phyloP scores from a whole-genome alignment of 331 rosid genomes.

The Prunus yedoensis region DNA sequence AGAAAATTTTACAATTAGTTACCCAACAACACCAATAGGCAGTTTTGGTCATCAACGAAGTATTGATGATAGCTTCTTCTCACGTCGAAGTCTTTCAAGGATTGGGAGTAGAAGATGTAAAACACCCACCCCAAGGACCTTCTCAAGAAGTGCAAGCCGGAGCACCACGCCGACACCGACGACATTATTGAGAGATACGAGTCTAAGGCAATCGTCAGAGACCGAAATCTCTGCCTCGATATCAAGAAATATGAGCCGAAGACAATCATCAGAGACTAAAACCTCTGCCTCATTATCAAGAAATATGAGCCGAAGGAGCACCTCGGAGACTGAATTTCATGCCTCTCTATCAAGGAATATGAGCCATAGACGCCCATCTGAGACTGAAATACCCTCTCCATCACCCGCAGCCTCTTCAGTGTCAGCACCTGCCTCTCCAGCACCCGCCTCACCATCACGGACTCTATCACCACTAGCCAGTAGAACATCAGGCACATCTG shows the following conservation, averaged over 20 bases:
- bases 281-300: constrained; percentile 18
- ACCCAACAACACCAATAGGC: constrained; percentile 29
- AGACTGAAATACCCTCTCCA: constrained; percentile 30
- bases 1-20: constrained; percentile 22
- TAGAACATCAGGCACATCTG: constrained; percentile 32
- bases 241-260: constrained; percentile 5
- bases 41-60: constrained; percentile 24
- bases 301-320: constrained; percentile 25
- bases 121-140: constrained; percentile 57
- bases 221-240: constrained; percentile 5
- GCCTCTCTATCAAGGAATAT: constrained; percentile 10
- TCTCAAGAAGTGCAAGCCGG: constrained; percentile 12
- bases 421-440: neutral
- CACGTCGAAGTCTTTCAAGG: constrained; percentile 37
- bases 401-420: neutral
- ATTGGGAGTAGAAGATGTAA: constrained; percentile 55
- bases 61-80: constrained; percentile 39
- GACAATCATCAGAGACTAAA: constrained; percentile 8
- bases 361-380: constrained; percentile 16
- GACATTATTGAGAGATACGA: neutral
- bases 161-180: constrained; percentile 1
- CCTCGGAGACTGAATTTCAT: constrained; percentile 22
- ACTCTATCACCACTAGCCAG: constrained; percentile 29
- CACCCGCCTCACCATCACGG: neutral
- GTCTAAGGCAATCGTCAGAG: constrained; percentile 16